phyloP scores from a whole-genome alignment of 768 basidiomycete genomes.

The Pulveroboletus sp. region DNA sequence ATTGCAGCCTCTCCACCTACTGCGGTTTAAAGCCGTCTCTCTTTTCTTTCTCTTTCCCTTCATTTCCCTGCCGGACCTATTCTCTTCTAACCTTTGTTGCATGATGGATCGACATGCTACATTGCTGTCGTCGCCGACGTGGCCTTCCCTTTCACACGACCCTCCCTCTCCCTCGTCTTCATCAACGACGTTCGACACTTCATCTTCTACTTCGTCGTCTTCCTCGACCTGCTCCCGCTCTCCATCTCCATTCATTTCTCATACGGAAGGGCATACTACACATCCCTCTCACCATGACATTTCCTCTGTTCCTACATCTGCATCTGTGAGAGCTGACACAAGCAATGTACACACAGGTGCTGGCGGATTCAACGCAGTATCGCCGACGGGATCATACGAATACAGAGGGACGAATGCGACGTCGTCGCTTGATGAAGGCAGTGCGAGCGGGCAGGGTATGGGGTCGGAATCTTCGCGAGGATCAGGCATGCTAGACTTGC shows the following conservation, averaged over 20 bases:
- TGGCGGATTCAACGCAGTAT: constrained; percentile 14
- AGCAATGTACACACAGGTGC: constrained; percentile 11
- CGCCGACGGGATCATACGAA: constrained; percentile 23
- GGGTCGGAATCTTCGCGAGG: constrained; percentile 10
- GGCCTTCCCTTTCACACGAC: neutral
- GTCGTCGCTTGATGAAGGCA: constrained; percentile 19
- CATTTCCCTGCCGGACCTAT: neutral
- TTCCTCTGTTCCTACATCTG: too few species aligned
- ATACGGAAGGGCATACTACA: too few species aligned
- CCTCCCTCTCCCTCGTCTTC: neutral
- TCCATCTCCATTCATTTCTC: neutral
- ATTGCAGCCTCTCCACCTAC: neutral
- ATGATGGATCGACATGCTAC: constrained; percentile 6
- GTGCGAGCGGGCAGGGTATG: constrained; percentile 5
- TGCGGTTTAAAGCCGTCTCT: neutral
- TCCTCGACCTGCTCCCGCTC: neutral
- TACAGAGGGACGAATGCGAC: constrained; percentile 18
- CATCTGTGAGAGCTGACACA: constrained; percentile 11
- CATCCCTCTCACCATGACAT: neutral
- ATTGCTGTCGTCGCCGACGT: neutral
- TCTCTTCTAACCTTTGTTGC: neutral
- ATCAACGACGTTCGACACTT: constrained; percentile 2
- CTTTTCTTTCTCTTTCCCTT: neutral
- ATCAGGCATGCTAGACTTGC: neutral
- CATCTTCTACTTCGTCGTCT: constrained; percentile 4